These are phyloP conservation scores for Parathielavia hyrcaniae DNA, from an alignment of 495 filamentous ascomycete genomes.

Conservation along the genomic window DNA sequence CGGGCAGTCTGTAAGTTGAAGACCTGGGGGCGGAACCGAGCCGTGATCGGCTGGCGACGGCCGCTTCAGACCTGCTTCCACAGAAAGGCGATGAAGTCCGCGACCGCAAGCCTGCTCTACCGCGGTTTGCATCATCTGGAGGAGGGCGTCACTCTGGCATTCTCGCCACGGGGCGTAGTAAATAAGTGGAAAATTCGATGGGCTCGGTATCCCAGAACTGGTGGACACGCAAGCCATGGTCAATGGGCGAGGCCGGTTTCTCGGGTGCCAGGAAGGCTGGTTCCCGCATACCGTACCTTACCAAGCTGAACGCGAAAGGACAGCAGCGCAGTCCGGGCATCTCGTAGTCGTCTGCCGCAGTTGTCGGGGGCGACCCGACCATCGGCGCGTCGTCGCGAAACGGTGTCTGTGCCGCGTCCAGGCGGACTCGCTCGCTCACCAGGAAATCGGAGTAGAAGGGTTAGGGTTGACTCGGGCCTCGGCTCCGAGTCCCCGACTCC, in stretches of 20 bases:
- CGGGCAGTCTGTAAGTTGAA: too few relatives aligned
- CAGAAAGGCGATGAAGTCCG: constrained; percentile 3
- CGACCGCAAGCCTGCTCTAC: not conserved
- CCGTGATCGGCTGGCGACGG: too few relatives aligned
- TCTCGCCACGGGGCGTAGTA: constrained; percentile 7
- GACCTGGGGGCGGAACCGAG: too few relatives aligned
- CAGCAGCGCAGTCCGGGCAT: constrained; percentile 5
- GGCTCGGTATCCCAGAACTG: not conserved
- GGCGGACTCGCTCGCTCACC: too few relatives aligned
- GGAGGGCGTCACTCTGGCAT: constrained; percentile 9
- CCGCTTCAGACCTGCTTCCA: constrained; percentile 1
- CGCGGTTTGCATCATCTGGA: constrained; percentile 6
- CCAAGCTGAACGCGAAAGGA: not conserved
- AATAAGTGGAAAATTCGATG: not conserved
- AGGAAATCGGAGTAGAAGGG: too few relatives aligned
- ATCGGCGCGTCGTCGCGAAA: constrained; percentile 11
- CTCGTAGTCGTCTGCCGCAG: not conserved
- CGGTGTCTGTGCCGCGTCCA: not conserved
- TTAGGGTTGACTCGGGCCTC: too few relatives aligned
- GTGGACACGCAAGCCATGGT: not conserved
- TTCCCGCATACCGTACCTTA: too few relatives aligned
- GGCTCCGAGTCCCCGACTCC: too few relatives aligned
- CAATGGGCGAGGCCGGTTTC: too few relatives aligned
- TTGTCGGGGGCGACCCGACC: not conserved
- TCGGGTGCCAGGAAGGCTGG: too few relatives aligned